Conservation (phyloP, 305 asterid genomes). For the Vinca major region DNA sequence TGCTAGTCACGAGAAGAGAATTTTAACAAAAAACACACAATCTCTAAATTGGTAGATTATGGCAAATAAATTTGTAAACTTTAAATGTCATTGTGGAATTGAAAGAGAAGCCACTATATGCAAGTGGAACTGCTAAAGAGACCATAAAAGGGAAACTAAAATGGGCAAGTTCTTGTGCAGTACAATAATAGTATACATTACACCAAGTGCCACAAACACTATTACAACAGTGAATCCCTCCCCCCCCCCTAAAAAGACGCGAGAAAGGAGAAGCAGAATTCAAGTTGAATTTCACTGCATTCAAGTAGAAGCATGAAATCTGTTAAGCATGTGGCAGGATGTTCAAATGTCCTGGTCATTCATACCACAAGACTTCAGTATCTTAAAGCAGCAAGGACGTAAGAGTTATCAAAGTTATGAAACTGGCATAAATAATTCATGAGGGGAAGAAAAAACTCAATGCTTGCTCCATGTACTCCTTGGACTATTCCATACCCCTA, state of each 20-base stretch:
- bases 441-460: not conserved
- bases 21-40: too few species aligned
- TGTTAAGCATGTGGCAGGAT: not conserved
- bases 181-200: too few species aligned
- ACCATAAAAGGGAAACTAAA: not conserved
- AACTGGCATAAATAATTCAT: not conserved
- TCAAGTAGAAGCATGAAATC: not conserved
- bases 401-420: not conserved
- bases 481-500: not conserved
- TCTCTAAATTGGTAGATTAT: not conserved
- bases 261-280: not conserved
- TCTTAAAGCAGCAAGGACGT: not conserved
- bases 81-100: not conserved
- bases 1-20: constrained; percentile 25
- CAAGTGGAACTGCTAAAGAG: not conserved
- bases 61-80: not conserved
- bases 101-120: not conserved
- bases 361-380: not conserved
- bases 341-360: not conserved
- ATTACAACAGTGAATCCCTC: too few species aligned
- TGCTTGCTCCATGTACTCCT: too few species aligned
- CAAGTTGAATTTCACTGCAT: not conserved
- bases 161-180: too few species aligned
- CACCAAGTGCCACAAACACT: not conserved
- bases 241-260: too few species aligned